phyloP scores from a whole-genome alignment of 768 basidiomycete genomes.

The Phlegmacium glaucopus region DNA sequence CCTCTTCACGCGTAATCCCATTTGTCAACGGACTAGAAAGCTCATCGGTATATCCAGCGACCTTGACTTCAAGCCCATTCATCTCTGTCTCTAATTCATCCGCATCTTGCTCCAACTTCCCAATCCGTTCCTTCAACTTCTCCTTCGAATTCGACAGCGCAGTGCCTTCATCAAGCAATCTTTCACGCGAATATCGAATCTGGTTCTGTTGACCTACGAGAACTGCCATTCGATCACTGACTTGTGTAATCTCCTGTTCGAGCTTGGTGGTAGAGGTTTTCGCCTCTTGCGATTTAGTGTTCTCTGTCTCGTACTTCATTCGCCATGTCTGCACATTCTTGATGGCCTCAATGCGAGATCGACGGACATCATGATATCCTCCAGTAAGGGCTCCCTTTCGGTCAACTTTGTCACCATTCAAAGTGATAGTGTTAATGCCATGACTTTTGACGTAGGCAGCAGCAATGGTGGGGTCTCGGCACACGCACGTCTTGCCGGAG shows the following conservation, averaged over 20 bases:
- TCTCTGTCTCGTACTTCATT: constrained; percentile 63
- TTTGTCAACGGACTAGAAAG: constrained; percentile 71
- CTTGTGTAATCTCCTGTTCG: constrained; percentile 84
- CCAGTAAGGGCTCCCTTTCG: constrained; percentile 96
- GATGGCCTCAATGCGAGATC: constrained; percentile 88
- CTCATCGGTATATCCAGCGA: constrained; percentile 66
- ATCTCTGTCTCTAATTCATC: constrained; percentile 75
- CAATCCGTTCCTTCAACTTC: constrained; percentile 54
- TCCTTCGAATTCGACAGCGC: constrained; percentile 68
- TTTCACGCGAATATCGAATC: constrained; percentile 64
- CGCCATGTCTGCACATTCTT: constrained; percentile 74
- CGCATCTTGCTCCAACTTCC: constrained; percentile 60
- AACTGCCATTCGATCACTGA: constrained; percentile 72
- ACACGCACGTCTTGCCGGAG: constrained; percentile 96
- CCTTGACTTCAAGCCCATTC: constrained; percentile 54
- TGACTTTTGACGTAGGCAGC: constrained; percentile 94
- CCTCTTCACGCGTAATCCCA: constrained; percentile 72
- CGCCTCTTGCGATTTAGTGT: constrained; percentile 65
- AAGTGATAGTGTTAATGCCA: constrained; percentile 93
- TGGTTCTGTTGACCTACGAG: constrained; percentile 67
- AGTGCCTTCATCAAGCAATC: constrained; percentile 58
- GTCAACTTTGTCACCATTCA: constrained; percentile 97
- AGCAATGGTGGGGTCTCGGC: constrained; percentile 86
- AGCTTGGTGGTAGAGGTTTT: constrained; percentile 63
- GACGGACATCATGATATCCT: constrained; percentile 89